These are phyloP conservation scores for Piper longum DNA, from an alignment of 164 flowering plant genomes.

Conservation along the genomic window DNA sequence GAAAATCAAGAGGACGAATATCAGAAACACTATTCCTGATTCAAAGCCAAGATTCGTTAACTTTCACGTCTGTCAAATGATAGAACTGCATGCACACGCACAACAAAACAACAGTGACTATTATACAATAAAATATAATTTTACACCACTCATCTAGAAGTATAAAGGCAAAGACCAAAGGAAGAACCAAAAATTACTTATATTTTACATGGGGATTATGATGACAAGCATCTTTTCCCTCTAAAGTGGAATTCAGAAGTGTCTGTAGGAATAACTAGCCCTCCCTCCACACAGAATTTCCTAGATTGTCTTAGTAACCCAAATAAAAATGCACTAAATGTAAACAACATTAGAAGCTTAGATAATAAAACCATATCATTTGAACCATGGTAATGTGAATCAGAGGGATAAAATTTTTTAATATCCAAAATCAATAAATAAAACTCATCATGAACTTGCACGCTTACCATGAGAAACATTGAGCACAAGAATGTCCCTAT, in stretches of 20 bases:
- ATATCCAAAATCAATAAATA: no score
- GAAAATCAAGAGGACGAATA: constrained; percentile 47
- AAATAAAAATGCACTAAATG: constrained; percentile 6
- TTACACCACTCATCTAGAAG: neutral
- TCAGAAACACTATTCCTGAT: constrained; percentile 25
- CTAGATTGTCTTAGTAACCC: constrained; percentile 65
- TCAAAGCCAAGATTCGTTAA: constrained; percentile 34
- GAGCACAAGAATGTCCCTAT: constrained; percentile 78
- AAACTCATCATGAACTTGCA: no score
- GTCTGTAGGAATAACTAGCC: constrained; percentile 46
- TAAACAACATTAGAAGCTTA: no score
- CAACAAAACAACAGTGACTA: neutral
- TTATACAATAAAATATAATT: neutral
- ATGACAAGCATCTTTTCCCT: constrained; percentile 15
- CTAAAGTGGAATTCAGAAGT: constrained; percentile 43
- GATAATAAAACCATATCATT: no score
- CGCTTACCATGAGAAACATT: constrained; percentile 66
- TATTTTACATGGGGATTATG: constrained; percentile 47
- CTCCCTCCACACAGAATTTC: constrained; percentile 87
- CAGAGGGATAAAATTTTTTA: no score
- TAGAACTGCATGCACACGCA: constrained; percentile 30
- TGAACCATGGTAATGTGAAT: no score
- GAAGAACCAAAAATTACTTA: neutral
- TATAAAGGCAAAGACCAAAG: neutral
- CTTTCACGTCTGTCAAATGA: constrained; percentile 47